Evolutionary conservation across 305 asterid species (phyloP).

Genomic region (Solanum hybrid): DNA sequence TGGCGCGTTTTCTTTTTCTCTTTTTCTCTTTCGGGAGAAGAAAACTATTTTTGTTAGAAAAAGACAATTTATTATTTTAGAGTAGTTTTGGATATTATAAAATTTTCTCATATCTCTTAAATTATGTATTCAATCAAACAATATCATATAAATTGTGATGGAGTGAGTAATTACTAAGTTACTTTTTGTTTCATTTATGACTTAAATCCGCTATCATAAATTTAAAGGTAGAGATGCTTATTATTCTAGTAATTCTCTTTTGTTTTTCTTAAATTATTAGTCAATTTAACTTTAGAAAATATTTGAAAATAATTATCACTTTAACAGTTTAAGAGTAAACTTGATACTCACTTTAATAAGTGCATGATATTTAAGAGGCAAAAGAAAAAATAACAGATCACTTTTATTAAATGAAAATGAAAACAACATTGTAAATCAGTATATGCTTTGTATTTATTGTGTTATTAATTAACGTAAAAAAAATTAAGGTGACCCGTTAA

Average conservation of each 20-base stretch:
- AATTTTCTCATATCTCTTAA: too few species aligned
- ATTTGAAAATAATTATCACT: not conserved
- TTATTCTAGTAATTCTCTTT: not conserved
- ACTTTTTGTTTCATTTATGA: not conserved
- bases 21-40: not conserved
- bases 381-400: not conserved
- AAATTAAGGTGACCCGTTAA: not conserved
- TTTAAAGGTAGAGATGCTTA: not conserved
- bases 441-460: not conserved
- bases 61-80: not conserved
- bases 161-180: not conserved
- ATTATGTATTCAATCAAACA: too few species aligned
- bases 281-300: not conserved
- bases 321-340: not conserved
- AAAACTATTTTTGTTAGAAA: not conserved
- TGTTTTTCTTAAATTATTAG: not conserved
- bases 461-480: not conserved
- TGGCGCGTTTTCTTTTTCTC: not conserved
- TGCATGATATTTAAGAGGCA: not conserved
- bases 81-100: too few species aligned
- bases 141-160: too few species aligned
- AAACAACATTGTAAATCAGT: not conserved
- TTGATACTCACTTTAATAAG: not conserved
- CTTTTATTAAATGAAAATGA: not conserved
- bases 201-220: accelerated